phyloP scores from a whole-genome alignment of 1,139 yeast species.

The Pneumocystis jirovecii region DNA sequence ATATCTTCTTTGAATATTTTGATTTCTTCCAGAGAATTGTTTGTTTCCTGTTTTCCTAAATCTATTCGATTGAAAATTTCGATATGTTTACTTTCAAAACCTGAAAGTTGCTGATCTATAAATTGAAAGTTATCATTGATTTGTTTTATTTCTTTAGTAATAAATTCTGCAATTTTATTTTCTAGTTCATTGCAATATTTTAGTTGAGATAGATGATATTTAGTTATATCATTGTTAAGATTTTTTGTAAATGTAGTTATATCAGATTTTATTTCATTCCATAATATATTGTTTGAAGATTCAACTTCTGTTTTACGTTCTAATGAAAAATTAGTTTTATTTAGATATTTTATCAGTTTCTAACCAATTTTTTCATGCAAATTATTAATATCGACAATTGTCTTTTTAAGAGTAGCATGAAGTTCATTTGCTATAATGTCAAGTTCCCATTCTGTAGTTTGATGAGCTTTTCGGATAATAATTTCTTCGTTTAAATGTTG shows the following conservation, averaged over 20 bases:
- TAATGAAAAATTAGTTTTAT: conserved; percentile 2
- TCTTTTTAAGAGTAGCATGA: conserved; percentile 19
- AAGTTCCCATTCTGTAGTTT: conserved; percentile 21
- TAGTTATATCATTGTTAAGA: background rate
- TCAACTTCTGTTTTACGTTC: background rate
- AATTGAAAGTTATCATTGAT: conserved; percentile 13
- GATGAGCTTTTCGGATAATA: conserved; percentile 22
- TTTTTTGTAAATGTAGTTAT: background rate
- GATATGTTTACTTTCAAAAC: conserved; percentile 10
- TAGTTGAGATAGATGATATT: background rate
- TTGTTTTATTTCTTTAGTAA: conserved; percentile 13
- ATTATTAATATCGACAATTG: conserved; percentile 18
- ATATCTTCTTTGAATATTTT: conserved; percentile 16
- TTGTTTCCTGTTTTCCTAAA: conserved; percentile 14
- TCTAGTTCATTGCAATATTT: conserved; percentile 1
- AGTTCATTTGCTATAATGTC: conserved; percentile 20
- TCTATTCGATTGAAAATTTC: conserved; percentile 10
- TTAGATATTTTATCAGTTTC: background rate
- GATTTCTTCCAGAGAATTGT: conserved; percentile 15
- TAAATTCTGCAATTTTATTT: conserved; percentile 9
- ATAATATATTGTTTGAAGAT: background rate
- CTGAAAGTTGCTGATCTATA: conserved; percentile 13
- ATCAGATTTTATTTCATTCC: background rate
- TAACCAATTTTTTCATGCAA: conserved; percentile 19
- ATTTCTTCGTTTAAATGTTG: conserved; percentile 18